A percentile compares a stretch with the other conserved stretches of the same genome.
phyloP scores from a whole-genome alignment of 2,329 filamentous ascomycete genomes.

The Chaetomiaceae sp. region DNA sequence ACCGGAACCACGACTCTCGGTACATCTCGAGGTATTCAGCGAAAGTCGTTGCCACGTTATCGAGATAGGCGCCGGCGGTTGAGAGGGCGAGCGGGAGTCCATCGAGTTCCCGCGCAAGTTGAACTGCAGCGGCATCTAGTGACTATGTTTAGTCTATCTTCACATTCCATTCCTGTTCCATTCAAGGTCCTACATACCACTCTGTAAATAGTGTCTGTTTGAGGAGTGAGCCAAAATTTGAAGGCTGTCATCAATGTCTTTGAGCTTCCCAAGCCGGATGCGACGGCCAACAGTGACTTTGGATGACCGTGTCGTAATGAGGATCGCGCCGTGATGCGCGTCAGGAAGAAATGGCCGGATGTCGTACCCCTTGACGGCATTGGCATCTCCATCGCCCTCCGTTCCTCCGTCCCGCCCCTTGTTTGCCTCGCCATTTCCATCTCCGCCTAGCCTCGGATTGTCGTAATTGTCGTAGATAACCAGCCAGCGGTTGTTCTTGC shows the following conservation, averaged over 20 bases:
- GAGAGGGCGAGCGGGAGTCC: slow-evolving; percentile 44
- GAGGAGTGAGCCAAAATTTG: not conserved
- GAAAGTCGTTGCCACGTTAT: slow-evolving; percentile 29
- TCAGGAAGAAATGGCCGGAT: too few species aligned
- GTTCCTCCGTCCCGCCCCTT: too few species aligned
- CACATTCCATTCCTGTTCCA: not conserved
- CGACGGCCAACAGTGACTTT: not conserved
- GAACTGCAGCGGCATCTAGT: slow-evolving; percentile 28
- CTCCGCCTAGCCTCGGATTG: slow-evolving; percentile 29
- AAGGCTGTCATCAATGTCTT: not conserved
- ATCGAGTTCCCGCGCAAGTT: slow-evolving; percentile 35
- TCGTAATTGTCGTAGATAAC: slow-evolving; percentile 40
- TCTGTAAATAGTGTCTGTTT: not conserved
- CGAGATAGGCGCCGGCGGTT: slow-evolving; percentile 41
- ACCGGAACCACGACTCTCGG: slow-evolving; percentile 33
- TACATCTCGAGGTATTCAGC: slow-evolving; percentile 38
- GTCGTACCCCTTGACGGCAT: too few species aligned
- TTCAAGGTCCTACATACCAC: not conserved
- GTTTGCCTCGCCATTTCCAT: too few species aligned
- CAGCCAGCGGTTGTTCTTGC: slow-evolving; percentile 35
- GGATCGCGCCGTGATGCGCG: too few species aligned
- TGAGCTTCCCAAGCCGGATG: not conserved
- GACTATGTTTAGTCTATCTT: not conserved
- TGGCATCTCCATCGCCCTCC: too few species aligned
- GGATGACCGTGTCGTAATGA: not conserved